Conservation (phyloP, 768 basidiomycete genomes). For the Gymnopilus dilepis region DNA sequence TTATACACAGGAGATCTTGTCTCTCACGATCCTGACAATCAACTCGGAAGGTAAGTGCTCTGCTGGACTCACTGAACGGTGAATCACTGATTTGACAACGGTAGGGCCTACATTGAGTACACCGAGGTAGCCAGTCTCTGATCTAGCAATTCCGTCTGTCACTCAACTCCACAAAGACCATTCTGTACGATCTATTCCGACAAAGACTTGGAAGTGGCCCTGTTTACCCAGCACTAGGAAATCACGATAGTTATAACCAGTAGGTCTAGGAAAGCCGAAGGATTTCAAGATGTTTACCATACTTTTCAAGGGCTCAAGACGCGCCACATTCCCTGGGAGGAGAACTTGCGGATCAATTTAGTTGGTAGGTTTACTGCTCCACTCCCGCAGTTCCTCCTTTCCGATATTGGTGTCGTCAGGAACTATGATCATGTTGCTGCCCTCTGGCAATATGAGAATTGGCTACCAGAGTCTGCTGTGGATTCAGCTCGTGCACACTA, state of each 20-base stretch:
- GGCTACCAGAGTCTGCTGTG: conserved; percentile 65
- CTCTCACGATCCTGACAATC: conserved; percentile 70
- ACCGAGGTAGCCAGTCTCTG: conserved; percentile 52
- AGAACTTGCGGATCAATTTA: conserved; percentile 61
- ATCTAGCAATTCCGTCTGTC: background rate
- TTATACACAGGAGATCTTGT: conserved; percentile 79
- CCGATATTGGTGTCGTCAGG: conserved; percentile 42
- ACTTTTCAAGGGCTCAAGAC: conserved; percentile 55
- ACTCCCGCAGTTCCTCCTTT: background rate
- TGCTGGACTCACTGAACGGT: background rate
- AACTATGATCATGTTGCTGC: conserved; percentile 77
- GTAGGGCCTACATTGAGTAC: conserved; percentile 63
- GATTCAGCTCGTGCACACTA: conserved; percentile 70
- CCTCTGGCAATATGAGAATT: conserved; percentile 73
- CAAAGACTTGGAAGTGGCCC: conserved; percentile 65
- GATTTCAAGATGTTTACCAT: background rate
- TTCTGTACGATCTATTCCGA: conserved; percentile 72
- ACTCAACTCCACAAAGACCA: conserved; percentile 45
- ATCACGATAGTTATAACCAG: conserved; percentile 79
- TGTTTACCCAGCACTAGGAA: conserved; percentile 78
- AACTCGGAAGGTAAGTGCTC: conserved; percentile 59
- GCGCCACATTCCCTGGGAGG: conserved; percentile 64
- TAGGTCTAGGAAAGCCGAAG: conserved; percentile 32
- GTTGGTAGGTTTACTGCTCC: conserved; percentile 51
- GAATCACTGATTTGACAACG: background rate